Evolutionary conservation across 768 basidiomycete species (phyloP).

Genomic region (Suillus occidentalis): DNA sequence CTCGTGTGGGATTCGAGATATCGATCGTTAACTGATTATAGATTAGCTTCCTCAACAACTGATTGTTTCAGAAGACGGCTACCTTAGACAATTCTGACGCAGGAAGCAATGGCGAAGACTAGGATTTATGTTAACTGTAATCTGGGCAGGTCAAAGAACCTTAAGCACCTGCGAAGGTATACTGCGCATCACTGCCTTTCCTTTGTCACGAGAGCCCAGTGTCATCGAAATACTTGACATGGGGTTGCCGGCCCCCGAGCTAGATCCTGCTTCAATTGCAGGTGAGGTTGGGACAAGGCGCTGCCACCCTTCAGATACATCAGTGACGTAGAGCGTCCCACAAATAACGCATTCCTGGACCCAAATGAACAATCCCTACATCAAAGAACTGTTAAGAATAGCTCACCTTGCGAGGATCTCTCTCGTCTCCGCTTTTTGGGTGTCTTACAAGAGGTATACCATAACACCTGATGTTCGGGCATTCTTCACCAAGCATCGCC

Average conservation of each 20-base stretch:
- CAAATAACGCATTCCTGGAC: constrained; percentile 79
- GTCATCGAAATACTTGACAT: background rate
- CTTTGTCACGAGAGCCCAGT: constrained; percentile 13
- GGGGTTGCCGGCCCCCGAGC: background rate
- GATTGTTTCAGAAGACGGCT: constrained; percentile 8
- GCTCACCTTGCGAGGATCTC: constrained; percentile 66
- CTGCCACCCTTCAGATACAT: constrained; percentile 54
- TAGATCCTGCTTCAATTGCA: background rate
- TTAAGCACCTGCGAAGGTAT: constrained; percentile 23
- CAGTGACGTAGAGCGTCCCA: constrained; percentile 56
- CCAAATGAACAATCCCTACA: constrained; percentile 5
- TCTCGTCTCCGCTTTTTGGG: constrained; percentile 59
- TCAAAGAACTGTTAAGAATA: background rate
- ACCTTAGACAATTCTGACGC: constrained; percentile 29
- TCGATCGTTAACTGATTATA: constrained; percentile 22
- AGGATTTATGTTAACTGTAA: background rate
- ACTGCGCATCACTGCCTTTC: constrained; percentile 15
- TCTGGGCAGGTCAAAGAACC: background rate
- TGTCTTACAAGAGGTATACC: constrained; percentile 84
- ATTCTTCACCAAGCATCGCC: constrained; percentile 90
- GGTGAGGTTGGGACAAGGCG: constrained; percentile 37
- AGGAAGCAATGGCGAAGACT: constrained; percentile 30
- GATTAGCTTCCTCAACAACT: constrained; percentile 4
- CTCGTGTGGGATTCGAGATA: constrained; percentile 13
- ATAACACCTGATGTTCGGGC: constrained; percentile 65